A percentile compares a stretch with the other conserved stretches of the same genome.
Conservation (phyloP, 306 rosid species). For the Gynostemma pentaphyllum region DNA sequence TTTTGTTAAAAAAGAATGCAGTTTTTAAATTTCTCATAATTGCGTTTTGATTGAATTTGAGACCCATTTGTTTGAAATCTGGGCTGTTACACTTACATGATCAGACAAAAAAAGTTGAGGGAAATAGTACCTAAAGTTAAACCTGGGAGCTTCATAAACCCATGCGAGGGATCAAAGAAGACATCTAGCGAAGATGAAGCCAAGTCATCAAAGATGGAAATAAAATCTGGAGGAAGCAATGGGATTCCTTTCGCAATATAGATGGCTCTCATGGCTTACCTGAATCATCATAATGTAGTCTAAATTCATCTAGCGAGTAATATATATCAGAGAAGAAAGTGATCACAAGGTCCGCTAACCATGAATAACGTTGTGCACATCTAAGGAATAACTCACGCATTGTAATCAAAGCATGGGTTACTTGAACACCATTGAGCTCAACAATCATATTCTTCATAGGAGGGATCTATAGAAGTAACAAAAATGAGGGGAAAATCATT, state of each 20-base stretch:
- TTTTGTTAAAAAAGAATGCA: too few relatives aligned
- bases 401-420: conserved; percentile 88
- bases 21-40: too few relatives aligned
- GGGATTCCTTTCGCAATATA: conserved; percentile 96
- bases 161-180: conserved; percentile 93
- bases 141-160: conserved; percentile 66
- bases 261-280: conserved; percentile 94
- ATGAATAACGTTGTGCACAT: conserved; percentile 94
- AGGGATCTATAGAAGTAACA: conserved; percentile 64
- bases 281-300: conserved; percentile 26
- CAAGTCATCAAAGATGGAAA: conserved; percentile 84
- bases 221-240: conserved; percentile 94
- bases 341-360: conserved; percentile 33
- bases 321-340: conserved; percentile 8
- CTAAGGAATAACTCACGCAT: conserved; percentile 64
- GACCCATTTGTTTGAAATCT: too few relatives aligned
- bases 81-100: too few relatives aligned
- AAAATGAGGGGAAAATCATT: not conserved
- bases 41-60: too few relatives aligned
- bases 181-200: conserved; percentile 94
- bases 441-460: conserved; percentile 70
- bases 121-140: conserved; percentile 59
- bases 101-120: conserved; percentile 8
- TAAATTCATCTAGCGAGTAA: conserved; percentile 1
- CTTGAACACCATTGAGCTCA: conserved; percentile 81